Conservation (phyloP, 306 rosid species). For the Lathyrus tuberosus region DNA sequence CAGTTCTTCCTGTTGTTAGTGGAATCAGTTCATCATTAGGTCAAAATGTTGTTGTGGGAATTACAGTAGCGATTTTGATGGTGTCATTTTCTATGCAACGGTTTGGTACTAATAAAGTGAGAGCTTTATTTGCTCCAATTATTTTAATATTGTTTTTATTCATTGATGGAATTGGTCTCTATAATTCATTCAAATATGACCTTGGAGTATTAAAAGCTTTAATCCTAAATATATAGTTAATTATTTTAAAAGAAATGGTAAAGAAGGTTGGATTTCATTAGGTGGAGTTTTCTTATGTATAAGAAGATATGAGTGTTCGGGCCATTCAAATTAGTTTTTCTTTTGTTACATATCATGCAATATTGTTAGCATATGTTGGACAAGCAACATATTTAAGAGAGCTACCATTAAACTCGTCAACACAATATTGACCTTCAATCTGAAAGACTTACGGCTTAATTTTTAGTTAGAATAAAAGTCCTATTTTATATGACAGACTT, state of each 20-base stretch:
- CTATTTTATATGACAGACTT: no score
- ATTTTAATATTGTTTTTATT: constrained; percentile 44
- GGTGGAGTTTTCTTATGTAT: constrained; percentile 57
- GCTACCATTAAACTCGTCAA: no score
- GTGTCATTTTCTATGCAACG: constrained; percentile 41
- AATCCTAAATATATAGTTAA: constrained; percentile 53
- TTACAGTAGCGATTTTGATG: constrained; percentile 41
- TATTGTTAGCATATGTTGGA: no score
- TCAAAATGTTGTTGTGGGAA: constrained; percentile 51
- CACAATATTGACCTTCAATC: no score
- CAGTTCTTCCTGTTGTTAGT: constrained; percentile 81
- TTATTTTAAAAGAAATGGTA: constrained; percentile 53
- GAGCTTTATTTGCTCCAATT: constrained; percentile 46
- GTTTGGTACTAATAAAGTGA: constrained; percentile 58
- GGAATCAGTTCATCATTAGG: constrained; percentile 68
- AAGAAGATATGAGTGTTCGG: no score
- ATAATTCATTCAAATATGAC: constrained; percentile 49
- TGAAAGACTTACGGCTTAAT: no score
- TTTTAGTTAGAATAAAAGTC: no score
- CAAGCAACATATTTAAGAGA: no score
- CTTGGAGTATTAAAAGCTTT: constrained; percentile 47
- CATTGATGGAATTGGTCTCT: constrained; percentile 50
- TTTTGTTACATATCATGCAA: no score
- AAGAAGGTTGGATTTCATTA: constrained; percentile 52
- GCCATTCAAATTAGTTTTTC: no score